Base-by-base conservation (phyloP, 208 protist species). In the Strigomonas culicis region DNA sequence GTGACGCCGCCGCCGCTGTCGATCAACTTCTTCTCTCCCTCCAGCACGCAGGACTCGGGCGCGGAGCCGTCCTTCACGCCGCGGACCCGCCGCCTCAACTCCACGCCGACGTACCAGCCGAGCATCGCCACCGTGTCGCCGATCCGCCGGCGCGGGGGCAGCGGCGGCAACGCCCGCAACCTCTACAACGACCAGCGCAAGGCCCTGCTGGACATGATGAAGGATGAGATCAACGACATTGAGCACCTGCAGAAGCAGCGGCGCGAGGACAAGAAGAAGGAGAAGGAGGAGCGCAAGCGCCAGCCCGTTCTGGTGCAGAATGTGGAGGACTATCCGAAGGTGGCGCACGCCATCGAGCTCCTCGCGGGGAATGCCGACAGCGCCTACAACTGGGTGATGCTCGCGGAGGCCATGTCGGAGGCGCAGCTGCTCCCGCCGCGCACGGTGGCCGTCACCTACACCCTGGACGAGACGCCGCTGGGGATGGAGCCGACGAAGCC, bases 341-440 rank as follows among this genome's bases (percentile, higher is more conserved):
- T 71, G 17, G 34, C 32, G 19, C 66, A 59, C 66, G 58, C 58
- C 0, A 24, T 71, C 22, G 0, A 22, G 39, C 49, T 71, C 17
- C 2, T 71, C 28, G 59, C 2, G 19, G 25, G 32, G 25, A 65
- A 58, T 27, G 27, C 57, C 6, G 44, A 25, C 2, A 71, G 66
- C 41, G 41, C 66, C 27, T 71, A 52, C 58, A 71, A 71, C 57
- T 71, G 66, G 66, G 58, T 59, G n/a, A 55, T 64, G 41, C 41
- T 71, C 22, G 66, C 66, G 28, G 66, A 71, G 51, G 43, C 66
- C 25, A 61, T 71, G 56, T 71, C 66, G 11, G 66, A 71, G 41
- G 58, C 56, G 31, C 66, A 71, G 50, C 51, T 71, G 32, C 50
- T 71, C 27, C 66, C 66, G 22, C 66, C 66, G 11, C 49, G 44